These are phyloP conservation scores for Copromyces sp. DNA, from an alignment of 495 filamentous ascomycete species.

Conservation along the genomic window DNA sequence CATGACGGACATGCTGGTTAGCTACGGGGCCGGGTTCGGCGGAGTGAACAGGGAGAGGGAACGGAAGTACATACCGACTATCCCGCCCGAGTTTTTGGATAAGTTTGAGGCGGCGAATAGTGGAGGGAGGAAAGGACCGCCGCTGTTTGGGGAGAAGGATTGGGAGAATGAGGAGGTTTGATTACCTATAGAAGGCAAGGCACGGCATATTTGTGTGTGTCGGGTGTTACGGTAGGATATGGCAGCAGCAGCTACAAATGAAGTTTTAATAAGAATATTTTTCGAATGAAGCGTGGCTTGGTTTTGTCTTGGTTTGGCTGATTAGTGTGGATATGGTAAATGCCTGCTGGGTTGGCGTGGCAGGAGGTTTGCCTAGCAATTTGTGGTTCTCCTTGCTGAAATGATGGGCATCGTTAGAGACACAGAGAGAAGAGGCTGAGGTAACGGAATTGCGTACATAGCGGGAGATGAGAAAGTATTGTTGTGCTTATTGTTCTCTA, in stretches of 20 bases:
- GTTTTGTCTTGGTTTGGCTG: not conserved
- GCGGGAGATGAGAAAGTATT: not conserved
- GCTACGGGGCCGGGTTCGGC: constrained; percentile 88
- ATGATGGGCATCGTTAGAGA: too few species aligned
- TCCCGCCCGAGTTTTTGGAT: constrained; percentile 85
- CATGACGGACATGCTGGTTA: constrained; percentile 93
- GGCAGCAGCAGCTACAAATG: not conserved
- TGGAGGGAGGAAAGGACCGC: constrained; percentile 21
- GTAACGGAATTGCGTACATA: not conserved
- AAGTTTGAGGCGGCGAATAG: constrained; percentile 60
- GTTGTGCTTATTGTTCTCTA: not conserved
- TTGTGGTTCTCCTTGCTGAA: too few species aligned
- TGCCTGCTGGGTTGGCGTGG: too few species aligned
- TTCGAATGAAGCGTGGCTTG: not conserved
- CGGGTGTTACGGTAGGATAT: not conserved
- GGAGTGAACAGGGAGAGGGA: constrained; percentile 86
- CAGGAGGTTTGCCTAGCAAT: too few species aligned
- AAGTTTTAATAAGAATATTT: not conserved
- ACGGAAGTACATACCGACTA: constrained; percentile 91
- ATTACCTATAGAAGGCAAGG: too few species aligned
- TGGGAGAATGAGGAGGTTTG: constrained; percentile 42
- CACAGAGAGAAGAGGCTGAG: not conserved
- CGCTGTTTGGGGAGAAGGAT: constrained; percentile 37
- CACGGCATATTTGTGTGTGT: not conserved
- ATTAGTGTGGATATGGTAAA: not conserved